Evolutionary conservation across 257 asterid species (phyloP).

Genomic region (Linaria vulgaris): DNA sequence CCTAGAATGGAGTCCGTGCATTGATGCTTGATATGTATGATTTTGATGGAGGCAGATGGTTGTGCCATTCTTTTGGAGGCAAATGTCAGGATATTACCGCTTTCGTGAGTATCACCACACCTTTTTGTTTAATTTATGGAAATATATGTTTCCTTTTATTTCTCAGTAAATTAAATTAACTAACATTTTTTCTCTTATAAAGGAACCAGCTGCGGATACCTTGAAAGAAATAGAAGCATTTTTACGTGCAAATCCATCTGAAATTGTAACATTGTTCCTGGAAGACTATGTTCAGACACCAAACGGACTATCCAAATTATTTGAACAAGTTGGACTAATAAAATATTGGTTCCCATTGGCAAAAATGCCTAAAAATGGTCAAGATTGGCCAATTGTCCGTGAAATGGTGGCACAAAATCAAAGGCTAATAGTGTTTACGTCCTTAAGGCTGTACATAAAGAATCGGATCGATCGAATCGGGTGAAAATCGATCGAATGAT

Average conservation of each 20-base stretch:
- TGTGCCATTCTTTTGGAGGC: constrained; percentile 83
- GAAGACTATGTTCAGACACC: constrained; percentile 73
- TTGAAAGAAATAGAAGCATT: constrained; percentile 56
- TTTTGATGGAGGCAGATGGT: constrained; percentile 64
- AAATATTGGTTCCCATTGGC: constrained; percentile 67
- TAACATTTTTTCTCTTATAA: too few relatives aligned
- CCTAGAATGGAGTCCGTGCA: constrained; percentile 74
- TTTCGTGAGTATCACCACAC: constrained; percentile 41
- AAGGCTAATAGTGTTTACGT: constrained; percentile 71
- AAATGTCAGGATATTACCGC: constrained; percentile 57
- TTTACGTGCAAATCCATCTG: constrained; percentile 58
- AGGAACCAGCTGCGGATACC: constrained; percentile 66
- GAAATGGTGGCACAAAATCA: constrained; percentile 67
- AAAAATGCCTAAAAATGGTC: constrained; percentile 63
- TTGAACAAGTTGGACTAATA: constrained; percentile 59
- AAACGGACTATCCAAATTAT: constrained; percentile 57
- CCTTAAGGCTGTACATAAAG: too few relatives aligned
- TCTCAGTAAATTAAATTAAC: too few relatives aligned
- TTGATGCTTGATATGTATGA: constrained; percentile 79
- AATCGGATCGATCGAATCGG: too few relatives aligned
- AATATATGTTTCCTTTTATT: too few relatives aligned
- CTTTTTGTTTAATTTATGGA: too few relatives aligned
- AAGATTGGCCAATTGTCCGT: constrained; percentile 64
- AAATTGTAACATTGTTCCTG: constrained; percentile 65
- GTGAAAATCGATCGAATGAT: too few relatives aligned